A percentile compares a stretch with the other conserved stretches of the same genome.
Conservation (phyloP, 2,329 filamentous ascomycete genomes). For the Claviceps digitariae region DNA sequence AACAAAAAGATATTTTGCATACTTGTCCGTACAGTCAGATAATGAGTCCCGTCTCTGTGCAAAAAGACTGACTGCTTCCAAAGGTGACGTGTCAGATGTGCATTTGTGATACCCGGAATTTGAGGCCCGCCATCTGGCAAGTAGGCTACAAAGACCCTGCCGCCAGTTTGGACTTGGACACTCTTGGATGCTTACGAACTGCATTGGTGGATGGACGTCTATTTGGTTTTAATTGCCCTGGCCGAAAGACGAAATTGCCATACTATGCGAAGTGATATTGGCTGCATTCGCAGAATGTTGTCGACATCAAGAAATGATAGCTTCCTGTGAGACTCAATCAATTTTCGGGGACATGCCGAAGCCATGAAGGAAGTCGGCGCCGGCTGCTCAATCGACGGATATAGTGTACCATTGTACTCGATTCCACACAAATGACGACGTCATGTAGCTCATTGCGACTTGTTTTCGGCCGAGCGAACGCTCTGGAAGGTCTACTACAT, state of each 20-base stretch:
- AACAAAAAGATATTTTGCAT: background rate
- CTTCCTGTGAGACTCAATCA: background rate
- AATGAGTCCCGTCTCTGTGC: background rate
- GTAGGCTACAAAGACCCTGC: background rate
- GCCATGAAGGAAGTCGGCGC: background rate
- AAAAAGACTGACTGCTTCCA: background rate
- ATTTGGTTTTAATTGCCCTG: background rate
- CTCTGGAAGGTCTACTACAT: background rate
- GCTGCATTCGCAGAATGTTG: background rate
- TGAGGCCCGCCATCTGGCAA: background rate
- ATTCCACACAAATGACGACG: background rate
- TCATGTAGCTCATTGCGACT: background rate
- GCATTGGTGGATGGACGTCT: background rate
- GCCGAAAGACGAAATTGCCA: background rate
- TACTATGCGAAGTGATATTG: background rate
- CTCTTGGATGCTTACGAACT: too few relatives aligned
- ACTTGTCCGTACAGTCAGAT: background rate
- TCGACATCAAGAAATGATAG: background rate
- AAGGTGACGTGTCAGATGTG: background rate
- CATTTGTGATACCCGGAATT: background rate
- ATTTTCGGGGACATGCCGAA: background rate
- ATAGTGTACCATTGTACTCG: background rate
- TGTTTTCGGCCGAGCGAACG: too few relatives aligned
- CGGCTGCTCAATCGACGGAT: background rate
- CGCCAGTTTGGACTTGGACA: background rate